phyloP scores from a whole-genome alignment of 176 grass and related monocot species.

The Tillandsia fasciculata region DNA sequence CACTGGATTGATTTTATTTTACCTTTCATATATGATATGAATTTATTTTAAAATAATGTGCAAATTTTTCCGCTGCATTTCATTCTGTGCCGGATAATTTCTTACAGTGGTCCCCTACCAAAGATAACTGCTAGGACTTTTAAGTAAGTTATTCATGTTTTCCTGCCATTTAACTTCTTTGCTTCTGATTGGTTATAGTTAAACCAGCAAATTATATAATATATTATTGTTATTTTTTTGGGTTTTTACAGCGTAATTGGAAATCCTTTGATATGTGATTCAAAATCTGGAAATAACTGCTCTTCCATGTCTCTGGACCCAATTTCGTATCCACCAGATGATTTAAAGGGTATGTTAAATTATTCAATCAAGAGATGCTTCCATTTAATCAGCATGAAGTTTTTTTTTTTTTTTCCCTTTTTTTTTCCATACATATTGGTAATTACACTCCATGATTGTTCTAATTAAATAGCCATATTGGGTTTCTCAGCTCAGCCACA shows the following conservation, averaged over 20 bases:
- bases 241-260: slow-evolving; percentile 12
- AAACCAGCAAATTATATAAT: background rate
- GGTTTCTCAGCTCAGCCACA: too few relatives aligned
- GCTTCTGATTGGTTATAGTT: background rate
- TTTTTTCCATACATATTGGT: too few relatives aligned
- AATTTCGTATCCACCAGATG: slow-evolving; percentile 18
- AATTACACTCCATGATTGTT: too few relatives aligned
- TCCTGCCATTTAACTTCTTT: background rate
- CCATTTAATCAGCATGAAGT: background rate
- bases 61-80: too few relatives aligned
- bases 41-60: too few relatives aligned
- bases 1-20: too few relatives aligned
- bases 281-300: slow-evolving; percentile 8
- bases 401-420: too few relatives aligned
- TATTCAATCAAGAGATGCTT: background rate
- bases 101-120: slow-evolving; percentile 45
- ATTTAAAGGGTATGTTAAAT: slow-evolving; percentile 11
- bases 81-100: too few relatives aligned
- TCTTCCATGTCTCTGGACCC: slow-evolving; percentile 12
- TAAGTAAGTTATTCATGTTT: slow-evolving; percentile 6
- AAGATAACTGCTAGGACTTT: slow-evolving; percentile 23
- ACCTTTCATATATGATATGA: too few relatives aligned
- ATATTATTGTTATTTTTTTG: background rate
- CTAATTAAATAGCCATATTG: too few relatives aligned
- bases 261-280: slow-evolving; percentile 17